phyloP scores from a whole-genome alignment of 73 alveolate genomes.

The Symbiodinium pilosum region DNA sequence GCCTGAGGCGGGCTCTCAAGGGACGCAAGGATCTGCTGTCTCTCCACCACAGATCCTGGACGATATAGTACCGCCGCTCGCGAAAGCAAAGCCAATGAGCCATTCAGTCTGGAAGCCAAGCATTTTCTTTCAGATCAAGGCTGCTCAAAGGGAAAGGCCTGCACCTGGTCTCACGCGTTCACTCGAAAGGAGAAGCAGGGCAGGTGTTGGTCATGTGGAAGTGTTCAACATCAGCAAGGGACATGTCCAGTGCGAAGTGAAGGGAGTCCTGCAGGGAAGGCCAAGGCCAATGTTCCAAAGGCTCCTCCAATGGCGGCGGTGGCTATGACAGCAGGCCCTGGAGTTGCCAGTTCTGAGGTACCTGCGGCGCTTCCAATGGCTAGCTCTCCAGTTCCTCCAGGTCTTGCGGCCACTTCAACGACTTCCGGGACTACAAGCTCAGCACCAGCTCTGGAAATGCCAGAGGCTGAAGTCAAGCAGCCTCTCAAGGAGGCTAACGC shows the following conservation, averaged over 20 bases:
- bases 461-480: not conserved
- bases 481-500: not conserved
- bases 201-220: not conserved
- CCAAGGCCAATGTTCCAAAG: not conserved
- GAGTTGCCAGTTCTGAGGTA: not conserved
- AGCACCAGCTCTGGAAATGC: not conserved
- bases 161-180: not conserved
- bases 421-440: not conserved
- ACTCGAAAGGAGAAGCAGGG: not conserved
- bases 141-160: not conserved
- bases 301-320: not conserved
- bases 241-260: not conserved
- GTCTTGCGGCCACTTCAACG: not conserved
- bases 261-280: not conserved
- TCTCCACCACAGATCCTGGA: not conserved
- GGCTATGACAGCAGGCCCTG: not conserved
- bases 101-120: not conserved
- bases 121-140: not conserved
- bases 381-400: not conserved
- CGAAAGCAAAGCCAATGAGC: not conserved
- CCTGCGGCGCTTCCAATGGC: not conserved
- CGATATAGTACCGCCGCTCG: not conserved
- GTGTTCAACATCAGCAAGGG: not conserved
- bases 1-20: not conserved
- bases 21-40: not conserved